Conservation (phyloP, 495 filamentous ascomycete species). For the Annulohypoxylon moriforme region DNA sequence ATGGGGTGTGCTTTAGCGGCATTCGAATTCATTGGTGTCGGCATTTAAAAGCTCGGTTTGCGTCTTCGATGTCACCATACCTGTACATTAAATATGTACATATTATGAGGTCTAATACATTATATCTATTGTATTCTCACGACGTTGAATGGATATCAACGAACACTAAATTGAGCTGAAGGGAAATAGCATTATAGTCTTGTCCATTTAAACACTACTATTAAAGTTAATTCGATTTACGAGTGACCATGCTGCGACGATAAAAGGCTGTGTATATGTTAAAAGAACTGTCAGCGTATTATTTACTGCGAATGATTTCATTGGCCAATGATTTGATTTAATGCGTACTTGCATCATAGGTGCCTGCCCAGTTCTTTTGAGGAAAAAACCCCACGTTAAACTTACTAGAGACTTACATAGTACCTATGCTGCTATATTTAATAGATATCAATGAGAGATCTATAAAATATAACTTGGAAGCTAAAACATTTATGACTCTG, state of each 20-base stretch:
- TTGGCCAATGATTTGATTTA: background rate
- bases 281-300: background rate
- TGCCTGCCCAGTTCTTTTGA: no score
- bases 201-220: no score
- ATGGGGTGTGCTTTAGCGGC: background rate
- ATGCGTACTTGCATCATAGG: background rate
- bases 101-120: background rate
- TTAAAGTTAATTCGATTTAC: no score
- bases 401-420: no score
- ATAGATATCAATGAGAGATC: background rate
- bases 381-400: no score
- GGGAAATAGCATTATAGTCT: no score
- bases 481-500: background rate
- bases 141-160: background rate
- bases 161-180: background rate
- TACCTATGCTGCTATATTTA: background rate
- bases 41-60: conserved; percentile 10
- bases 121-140: no score
- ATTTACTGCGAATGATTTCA: background rate
- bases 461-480: background rate
- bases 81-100: background rate
- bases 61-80: conserved; percentile 3
- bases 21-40: conserved; percentile 15
- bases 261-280: background rate
- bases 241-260: background rate